Conservation (phyloP, 2,329 filamentous ascomycete species). For the Juglanconis oblonga region DNA sequence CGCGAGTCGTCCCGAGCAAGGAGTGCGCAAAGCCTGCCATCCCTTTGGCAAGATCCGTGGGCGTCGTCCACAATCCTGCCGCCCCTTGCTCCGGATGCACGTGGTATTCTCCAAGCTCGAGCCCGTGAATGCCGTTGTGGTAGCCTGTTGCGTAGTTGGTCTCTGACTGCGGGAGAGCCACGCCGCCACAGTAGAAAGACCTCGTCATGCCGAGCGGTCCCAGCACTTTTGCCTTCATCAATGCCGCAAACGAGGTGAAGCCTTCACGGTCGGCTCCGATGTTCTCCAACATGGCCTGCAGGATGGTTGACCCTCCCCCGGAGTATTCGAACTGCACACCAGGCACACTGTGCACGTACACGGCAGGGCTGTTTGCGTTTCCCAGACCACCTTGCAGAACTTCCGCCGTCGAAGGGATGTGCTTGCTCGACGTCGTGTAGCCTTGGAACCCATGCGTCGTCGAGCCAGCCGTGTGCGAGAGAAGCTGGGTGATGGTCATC, state of each 20-base stretch:
- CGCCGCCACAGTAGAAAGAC: slow-evolving; percentile 11
- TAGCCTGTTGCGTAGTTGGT: slow-evolving; percentile 10
- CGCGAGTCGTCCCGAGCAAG: background rate
- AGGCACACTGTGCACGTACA: background rate
- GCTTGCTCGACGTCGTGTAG: slow-evolving; percentile 1
- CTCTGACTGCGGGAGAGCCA: background rate
- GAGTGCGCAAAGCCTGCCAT: slow-evolving; percentile 8
- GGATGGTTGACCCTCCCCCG: slow-evolving; percentile 10
- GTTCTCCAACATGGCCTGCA: slow-evolving; percentile 15
- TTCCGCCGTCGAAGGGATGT: slow-evolving; percentile 3
- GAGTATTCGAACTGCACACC: slow-evolving; percentile 10
- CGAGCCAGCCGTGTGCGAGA: slow-evolving; percentile 10
- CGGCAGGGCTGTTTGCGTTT: slow-evolving; percentile 9
- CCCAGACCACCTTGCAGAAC: slow-evolving; percentile 6
- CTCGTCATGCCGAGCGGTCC: slow-evolving; percentile 9
- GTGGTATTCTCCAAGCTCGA: slow-evolving; percentile 8
- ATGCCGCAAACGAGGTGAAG: background rate
- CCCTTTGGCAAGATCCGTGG: slow-evolving; percentile 8
- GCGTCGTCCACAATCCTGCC: slow-evolving; percentile 13
- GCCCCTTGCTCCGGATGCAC: slow-evolving; percentile 14
- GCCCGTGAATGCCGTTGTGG: slow-evolving; percentile 2
- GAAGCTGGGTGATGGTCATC: slow-evolving; percentile 11
- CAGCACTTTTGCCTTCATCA: slow-evolving; percentile 13
- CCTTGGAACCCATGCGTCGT: slow-evolving; percentile 6
- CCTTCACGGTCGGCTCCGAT: background rate